Evolutionary conservation across 768 basidiomycete species (phyloP), one percentile per base, ranked within the genome.

Genomic region (Hemileccinum rubropunctum): DNA sequence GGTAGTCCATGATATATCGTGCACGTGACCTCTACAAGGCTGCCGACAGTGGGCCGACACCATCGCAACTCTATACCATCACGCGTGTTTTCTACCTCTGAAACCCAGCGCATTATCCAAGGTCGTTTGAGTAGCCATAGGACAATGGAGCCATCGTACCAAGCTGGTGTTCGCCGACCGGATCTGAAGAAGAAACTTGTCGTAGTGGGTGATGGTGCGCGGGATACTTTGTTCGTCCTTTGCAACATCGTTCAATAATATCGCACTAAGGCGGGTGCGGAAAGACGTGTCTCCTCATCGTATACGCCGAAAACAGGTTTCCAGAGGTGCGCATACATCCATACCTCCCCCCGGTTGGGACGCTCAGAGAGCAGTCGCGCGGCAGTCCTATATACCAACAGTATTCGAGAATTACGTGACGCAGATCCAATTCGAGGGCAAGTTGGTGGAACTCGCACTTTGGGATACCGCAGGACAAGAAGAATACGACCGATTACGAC

Each of bases 381-480:
- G 38, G 36, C 63, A 95, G 92, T 83, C 90, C 28, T 94, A 95
- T 68, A 85, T 93, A 59, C 93, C 92, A 27, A 94, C 92, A 18
- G 92, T 95, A 10, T 95, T 95, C 66, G 92, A 95, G 70, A 94
- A 92, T 77, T 94, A 93, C 62, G 89, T 92, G 48, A 91, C 89
- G 12, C 84, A 88, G 56, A 87, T 94, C 33, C 75, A 82, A 42
- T 91, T 87, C 60, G 92, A 95, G 21, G 85, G 87, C 48, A 94
- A 93, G 71, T 75, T 89, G 17, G 84, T 99, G 53, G 92, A 97
- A 63, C 80, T 99, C 37, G 95, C 97, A n/a, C 77, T 99, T 15
- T 99, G 95, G 93, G 94, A 98, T 71, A 98, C 94, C 1, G 94
- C 94, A 1, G 94, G 94, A 23, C 94, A 97, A 68, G 94, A 98